Base-by-base conservation (phyloP, 2,329 filamentous ascomycete species). In the Myriosclerotinia curreyana region DNA sequence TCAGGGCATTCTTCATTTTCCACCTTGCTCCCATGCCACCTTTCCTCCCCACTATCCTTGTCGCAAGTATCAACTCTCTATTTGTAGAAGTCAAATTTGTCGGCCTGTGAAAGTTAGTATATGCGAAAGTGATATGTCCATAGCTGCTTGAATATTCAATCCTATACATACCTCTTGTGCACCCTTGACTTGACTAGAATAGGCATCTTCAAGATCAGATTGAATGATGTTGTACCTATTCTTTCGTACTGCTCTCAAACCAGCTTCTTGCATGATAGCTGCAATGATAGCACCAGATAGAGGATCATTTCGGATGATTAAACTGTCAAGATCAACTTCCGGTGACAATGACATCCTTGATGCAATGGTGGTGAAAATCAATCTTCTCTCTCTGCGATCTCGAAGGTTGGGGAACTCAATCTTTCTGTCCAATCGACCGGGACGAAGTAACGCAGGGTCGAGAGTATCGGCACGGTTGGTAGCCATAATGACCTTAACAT, bases 401-500 rank as follows among this genome's bases (percentile, higher is more conserved):
- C 93, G 87, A 69, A 99, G 85, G 66, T 86, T 92, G n/a, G 95
- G 95, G 78, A 99, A 99, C 78, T 99, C 95, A 70, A 99, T 99
- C 84, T 99, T 99, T 75, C 95, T 86, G 79, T 99, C 95, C 65
- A 99, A 83, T 81, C 95, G 92, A 70, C 95, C 95, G 40, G 95
- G 95, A 73, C 95, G 92, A 67, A 99, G 86, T 67, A 99, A 84
- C 50, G 95, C 95, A 20, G 95, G 95, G 76, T 99, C 95, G 69
- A 99, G 84, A 8, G 95, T 99, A 77, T 98, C 95, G 70, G 95
- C 94, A 76, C 95, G 90, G 82, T 99, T 99, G 71, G 95, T 99
- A 70, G 95, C 95, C 95, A 99, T 99, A 80, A 99, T 99, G 76
- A 99, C 95, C 82, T 99, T 99, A 79, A 99, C 95, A 78, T 99